phyloP scores from a whole-genome alignment of 140 eudicot genomes.

The Stevia rebaudiana region DNA sequence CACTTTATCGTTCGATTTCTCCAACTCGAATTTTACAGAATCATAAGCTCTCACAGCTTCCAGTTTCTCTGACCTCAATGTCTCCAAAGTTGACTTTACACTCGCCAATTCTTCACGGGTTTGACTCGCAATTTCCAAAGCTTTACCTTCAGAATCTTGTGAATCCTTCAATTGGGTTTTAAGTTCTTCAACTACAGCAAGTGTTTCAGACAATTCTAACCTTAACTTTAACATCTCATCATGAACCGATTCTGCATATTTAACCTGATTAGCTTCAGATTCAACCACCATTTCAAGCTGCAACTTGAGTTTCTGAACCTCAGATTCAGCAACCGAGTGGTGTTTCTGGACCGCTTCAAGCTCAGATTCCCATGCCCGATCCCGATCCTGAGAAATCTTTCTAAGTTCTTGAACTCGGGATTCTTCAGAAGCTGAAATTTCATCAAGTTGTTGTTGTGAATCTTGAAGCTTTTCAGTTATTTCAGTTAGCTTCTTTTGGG shows the following conservation, averaged over 20 bases:
- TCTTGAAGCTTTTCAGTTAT: slow-evolving; percentile 61
- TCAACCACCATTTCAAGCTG: slow-evolving; percentile 63
- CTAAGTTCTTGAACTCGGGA: slow-evolving; percentile 72
- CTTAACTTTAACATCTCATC: slow-evolving; percentile 53
- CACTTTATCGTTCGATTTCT: slow-evolving; percentile 46
- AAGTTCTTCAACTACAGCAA: slow-evolving; percentile 48
- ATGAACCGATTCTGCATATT: slow-evolving; percentile 56
- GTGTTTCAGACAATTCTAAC: slow-evolving; percentile 57
- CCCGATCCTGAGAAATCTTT: slow-evolving; percentile 91
- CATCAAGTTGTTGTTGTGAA: slow-evolving; percentile 58
- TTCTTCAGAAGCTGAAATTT: slow-evolving; percentile 77
- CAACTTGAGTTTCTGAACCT: slow-evolving; percentile 60
- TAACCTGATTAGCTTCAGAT: slow-evolving; percentile 64
- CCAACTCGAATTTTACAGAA: slow-evolving; percentile 47
- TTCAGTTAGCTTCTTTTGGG: slow-evolving; percentile 58
- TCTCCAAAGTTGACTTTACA: slow-evolving; percentile 46
- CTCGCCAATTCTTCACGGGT: slow-evolving; percentile 44
- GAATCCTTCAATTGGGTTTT: slow-evolving; percentile 51
- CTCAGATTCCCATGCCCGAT: slow-evolving; percentile 88
- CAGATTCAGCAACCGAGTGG: slow-evolving; percentile 74
- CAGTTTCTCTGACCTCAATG: slow-evolving; percentile 38
- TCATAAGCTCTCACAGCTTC: slow-evolving; percentile 49
- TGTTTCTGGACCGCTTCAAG: slow-evolving; percentile 89
- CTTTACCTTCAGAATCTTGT: slow-evolving; percentile 65
- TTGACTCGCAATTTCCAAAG: slow-evolving; percentile 40